Evolutionary conservation across 495 filamentous ascomycete species (phyloP).

Genomic region (Neurospora sp.): DNA sequence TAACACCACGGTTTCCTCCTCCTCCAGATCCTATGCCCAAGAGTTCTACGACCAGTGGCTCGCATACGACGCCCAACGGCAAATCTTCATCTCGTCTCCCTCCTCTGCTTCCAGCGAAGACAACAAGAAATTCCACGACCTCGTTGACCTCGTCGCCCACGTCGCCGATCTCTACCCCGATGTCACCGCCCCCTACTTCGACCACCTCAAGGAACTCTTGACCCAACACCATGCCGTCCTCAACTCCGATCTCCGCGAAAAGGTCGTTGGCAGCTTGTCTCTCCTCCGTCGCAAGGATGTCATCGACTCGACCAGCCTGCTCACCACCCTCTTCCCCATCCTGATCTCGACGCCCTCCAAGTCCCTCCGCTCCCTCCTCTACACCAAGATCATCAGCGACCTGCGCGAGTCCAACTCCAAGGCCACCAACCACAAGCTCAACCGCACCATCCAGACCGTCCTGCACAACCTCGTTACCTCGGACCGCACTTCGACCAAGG

Average conservation of each 20-base stretch:
- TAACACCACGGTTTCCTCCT: background rate
- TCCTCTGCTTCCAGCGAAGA: conserved; percentile 64
- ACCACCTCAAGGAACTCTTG: conserved; percentile 72
- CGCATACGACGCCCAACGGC: conserved; percentile 82
- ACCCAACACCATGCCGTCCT: conserved; percentile 70
- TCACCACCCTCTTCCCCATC: conserved; percentile 88
- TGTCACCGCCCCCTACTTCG: conserved; percentile 63
- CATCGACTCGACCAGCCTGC: conserved; percentile 68
- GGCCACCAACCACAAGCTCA: conserved; percentile 79
- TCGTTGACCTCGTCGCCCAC: conserved; percentile 76
- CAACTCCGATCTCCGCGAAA: conserved; percentile 76
- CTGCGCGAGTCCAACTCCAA: conserved; percentile 77
- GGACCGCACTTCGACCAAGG: conserved; percentile 73
- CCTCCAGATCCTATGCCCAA: conserved; percentile 61
- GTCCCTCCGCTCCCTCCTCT: conserved; percentile 69
- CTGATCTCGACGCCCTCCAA: conserved; percentile 72
- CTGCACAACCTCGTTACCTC: conserved; percentile 82
- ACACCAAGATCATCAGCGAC: conserved; percentile 85
- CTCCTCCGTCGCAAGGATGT: conserved; percentile 84
- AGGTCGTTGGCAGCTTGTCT: conserved; percentile 84
- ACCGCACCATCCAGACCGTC: conserved; percentile 83
- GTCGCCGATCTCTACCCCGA: conserved; percentile 87
- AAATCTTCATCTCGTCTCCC: conserved; percentile 80
- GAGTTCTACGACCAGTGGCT: conserved; percentile 84
- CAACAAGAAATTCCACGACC: conserved; percentile 68